phyloP scores from a whole-genome alignment of 148 eudicot genomes.

The Rhododendron kiyosumense region DNA sequence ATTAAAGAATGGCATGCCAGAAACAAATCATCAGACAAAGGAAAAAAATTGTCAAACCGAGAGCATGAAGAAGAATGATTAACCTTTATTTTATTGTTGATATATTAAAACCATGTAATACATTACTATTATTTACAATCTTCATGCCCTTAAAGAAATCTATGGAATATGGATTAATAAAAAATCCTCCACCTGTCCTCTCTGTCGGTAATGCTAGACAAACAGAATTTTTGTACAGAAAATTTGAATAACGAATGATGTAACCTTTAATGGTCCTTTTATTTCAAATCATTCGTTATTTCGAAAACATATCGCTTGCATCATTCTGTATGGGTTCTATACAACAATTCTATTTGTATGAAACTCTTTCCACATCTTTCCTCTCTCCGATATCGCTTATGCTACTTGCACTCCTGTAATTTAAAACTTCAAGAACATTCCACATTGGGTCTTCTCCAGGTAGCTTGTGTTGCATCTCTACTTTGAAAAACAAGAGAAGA shows the following conservation, averaged over 20 bases:
- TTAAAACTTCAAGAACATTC: slow-evolving; percentile 10
- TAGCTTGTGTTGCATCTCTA: neutral
- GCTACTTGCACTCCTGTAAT: slow-evolving; percentile 5
- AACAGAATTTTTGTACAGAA: neutral
- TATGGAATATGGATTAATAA: neutral
- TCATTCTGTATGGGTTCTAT: neutral
- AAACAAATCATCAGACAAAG: neutral
- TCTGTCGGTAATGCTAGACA: neutral
- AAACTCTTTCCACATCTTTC: neutral
- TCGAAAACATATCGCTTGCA: neutral
- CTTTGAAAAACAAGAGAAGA: neutral
- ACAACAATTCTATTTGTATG: neutral
- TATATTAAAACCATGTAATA: neutral
- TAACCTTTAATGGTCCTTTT: neutral
- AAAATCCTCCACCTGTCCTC: neutral
- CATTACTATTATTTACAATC: neutral
- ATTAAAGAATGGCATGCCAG: neutral
- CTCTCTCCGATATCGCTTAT: neutral
- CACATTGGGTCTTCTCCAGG: slow-evolving; percentile 13
- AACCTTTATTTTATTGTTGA: neutral
- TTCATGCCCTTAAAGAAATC: neutral
- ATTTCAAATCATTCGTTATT: neutral
- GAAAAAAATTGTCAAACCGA: neutral
- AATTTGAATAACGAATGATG: neutral
- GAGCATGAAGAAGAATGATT: neutral